A percentile compares a stretch with the other conserved stretches of the same genome.
These are phyloP conservation scores for Neopestalotiopsis sp. DNA, from an alignment of 2,329 filamentous ascomycete species.

Conservation along the genomic window DNA sequence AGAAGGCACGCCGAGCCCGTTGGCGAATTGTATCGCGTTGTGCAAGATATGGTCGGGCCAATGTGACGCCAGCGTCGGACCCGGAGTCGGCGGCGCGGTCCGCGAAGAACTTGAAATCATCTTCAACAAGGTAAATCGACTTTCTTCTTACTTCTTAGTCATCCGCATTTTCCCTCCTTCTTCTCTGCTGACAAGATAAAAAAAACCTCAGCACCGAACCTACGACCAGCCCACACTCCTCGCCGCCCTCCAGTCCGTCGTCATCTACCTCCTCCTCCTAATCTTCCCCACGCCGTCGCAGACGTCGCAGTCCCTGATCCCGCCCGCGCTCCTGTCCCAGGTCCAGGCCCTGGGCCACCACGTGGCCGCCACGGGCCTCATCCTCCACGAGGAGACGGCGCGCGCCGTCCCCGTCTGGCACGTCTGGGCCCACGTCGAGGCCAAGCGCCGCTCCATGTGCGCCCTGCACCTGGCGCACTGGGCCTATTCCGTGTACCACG, in stretches of 20 bases:
- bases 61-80: constrained; percentile 29
- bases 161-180: background rate
- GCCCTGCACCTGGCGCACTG: constrained; percentile 42
- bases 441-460: constrained; percentile 53
- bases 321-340: constrained; percentile 33
- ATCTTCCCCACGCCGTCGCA: constrained; percentile 38
- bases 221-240: constrained; percentile 39
- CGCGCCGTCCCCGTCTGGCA: constrained; percentile 38
- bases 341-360: constrained; percentile 37
- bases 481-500: constrained; percentile 42
- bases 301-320: constrained; percentile 25
- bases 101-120: constrained; percentile 37
- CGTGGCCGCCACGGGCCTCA: constrained; percentile 36
- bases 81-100: constrained; percentile 37
- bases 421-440: constrained; percentile 54
- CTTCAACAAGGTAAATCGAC: constrained; percentile 36
- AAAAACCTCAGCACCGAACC: constrained; percentile 34
- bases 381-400: constrained; percentile 39
- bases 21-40: constrained; percentile 41
- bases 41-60: constrained; percentile 43
- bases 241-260: constrained; percentile 40
- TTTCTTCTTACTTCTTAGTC: background rate
- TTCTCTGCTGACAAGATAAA: background rate
- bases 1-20: constrained; percentile 30
- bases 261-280: constrained; percentile 42